Conservation (phyloP, 768 basidiomycete genomes). For the Lactarius psammicola region DNA sequence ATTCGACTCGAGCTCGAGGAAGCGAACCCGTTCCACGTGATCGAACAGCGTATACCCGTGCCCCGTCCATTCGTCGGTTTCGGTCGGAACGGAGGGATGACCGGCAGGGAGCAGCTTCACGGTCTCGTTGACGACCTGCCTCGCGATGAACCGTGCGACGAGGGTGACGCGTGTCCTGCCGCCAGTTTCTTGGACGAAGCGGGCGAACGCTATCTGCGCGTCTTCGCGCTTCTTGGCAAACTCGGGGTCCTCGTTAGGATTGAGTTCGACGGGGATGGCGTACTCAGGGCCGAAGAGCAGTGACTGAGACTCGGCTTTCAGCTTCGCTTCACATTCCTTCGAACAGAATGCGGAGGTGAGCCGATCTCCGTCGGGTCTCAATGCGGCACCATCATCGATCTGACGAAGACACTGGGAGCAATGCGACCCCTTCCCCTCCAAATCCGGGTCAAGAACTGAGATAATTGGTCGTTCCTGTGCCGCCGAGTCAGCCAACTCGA, state of each 20-base stretch:
- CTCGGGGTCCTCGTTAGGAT: conserved; percentile 36
- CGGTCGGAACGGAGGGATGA: conserved; percentile 29
- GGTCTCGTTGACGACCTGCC: conserved; percentile 66
- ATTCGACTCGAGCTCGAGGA: conserved; percentile 58
- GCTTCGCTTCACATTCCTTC: conserved; percentile 54
- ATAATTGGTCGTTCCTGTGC: conserved; percentile 74
- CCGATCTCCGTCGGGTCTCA: conserved; percentile 50
- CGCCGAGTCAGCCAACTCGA: background rate
- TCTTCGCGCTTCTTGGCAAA: conserved; percentile 46
- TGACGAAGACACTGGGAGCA: conserved; percentile 72
- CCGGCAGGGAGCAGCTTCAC: conserved; percentile 46
- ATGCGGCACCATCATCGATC: conserved; percentile 47
- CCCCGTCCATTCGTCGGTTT: conserved; percentile 40
- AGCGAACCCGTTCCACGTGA: conserved; percentile 74
- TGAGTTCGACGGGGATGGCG: conserved; percentile 49
- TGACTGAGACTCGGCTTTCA: conserved; percentile 59
- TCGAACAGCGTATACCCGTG: conserved; percentile 65
- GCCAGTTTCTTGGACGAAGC: conserved; percentile 50
- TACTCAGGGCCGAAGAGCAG: conserved; percentile 70
- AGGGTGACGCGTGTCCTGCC: conserved; percentile 50
- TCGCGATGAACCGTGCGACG: conserved; percentile 67
- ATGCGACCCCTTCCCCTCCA: conserved; percentile 63
- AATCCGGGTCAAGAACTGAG: conserved; percentile 66
- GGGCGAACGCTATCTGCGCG: conserved; percentile 60
- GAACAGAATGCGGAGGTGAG: conserved; percentile 72